Percentiles rank a stretch among this genome's conserved stretches.
phyloP scores from a whole-genome alignment of 129 eudicot species.

The Calendula officinalis region DNA sequence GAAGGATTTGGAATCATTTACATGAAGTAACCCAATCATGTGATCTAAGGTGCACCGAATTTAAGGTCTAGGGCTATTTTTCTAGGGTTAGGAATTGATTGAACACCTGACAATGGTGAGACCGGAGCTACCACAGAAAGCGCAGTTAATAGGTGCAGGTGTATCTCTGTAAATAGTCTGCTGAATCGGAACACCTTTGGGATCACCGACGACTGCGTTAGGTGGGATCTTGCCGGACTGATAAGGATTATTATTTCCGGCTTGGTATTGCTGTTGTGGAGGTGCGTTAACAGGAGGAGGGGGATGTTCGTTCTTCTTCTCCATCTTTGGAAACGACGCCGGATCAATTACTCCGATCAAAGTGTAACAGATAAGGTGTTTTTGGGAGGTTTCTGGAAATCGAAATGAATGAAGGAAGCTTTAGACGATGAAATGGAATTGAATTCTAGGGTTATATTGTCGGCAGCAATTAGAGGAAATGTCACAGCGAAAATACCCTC shows the following conservation, averaged over 20 bases:
- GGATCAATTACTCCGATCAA: no score
- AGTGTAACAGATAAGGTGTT: no score
- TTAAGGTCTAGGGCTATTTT: neutral
- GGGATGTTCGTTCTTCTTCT: neutral
- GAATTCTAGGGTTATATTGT: no score
- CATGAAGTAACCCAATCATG: no score
- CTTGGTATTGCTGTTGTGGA: slow-evolving; percentile 39
- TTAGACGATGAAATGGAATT: no score
- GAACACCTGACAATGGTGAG: slow-evolving; percentile 68
- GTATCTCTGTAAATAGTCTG: slow-evolving; percentile 88
- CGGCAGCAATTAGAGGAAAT: no score
- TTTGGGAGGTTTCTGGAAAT: no score
- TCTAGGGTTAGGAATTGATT: neutral
- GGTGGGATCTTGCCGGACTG: slow-evolving; percentile 65
- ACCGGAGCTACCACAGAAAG: slow-evolving; percentile 58
- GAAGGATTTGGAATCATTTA: no score
- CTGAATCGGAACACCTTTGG: slow-evolving; percentile 82
- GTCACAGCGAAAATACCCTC: no score
- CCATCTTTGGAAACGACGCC: no score
- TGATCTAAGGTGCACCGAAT: no score
- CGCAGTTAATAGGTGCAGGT: slow-evolving; percentile 89
- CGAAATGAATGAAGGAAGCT: no score
- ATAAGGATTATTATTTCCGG: slow-evolving; percentile 45
- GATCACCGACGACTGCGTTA: slow-evolving; percentile 77
- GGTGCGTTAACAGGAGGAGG: slow-evolving; percentile 24